Base-by-base conservation (phyloP, 345 rosid genomes). In the Linum usitatissimum region DNA sequence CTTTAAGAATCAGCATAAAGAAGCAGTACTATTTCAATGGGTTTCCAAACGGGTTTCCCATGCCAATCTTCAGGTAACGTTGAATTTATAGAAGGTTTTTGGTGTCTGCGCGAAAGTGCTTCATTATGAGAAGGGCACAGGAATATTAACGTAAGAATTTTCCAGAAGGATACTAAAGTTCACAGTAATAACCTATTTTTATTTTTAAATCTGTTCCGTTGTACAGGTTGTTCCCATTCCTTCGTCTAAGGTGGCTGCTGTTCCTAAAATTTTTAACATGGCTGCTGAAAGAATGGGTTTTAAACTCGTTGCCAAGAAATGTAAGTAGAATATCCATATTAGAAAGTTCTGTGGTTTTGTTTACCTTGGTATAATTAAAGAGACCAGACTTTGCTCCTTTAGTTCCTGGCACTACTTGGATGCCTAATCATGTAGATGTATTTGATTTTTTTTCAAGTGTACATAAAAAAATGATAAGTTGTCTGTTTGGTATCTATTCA, bases 241-340 rank as follows among this genome's bases (percentile, higher is more conserved):
- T 42, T 82, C 88, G 69, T 77, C 96, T 56, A 86, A 80, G 77
- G 82, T 66, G 36, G 71, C 79, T 68, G 76, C 76, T 71, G 80
- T 86, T 71, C 76, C 73, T 73, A 71, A 83, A 68, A 82, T 91
- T 57, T 86, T 84, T 82, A 76, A 70, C 65, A 73, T 88, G 69
- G 98, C 98, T 57, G 88, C 93, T 55, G 84, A 88, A 68, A 91
- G 82, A 72, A 70, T 91, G 77, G 89, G 96, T n/a, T 86, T 92
- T 71, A 79, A 85, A 69, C 88, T 92, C 71, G 73, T 72, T 40
- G 63, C 76, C 3, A 69, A 53, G 57, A 82, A 83, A 71, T 78
- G 96, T 82, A 80, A 78, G 95, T 76, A 65, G 40, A 38, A 51
- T 30, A 12, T 38, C 53, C n/a, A 38, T 23, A 49, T 40, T 61